Evolutionary conservation across 768 basidiomycete genomes (phyloP).

Genomic region (Boletus reticulatus): DNA sequence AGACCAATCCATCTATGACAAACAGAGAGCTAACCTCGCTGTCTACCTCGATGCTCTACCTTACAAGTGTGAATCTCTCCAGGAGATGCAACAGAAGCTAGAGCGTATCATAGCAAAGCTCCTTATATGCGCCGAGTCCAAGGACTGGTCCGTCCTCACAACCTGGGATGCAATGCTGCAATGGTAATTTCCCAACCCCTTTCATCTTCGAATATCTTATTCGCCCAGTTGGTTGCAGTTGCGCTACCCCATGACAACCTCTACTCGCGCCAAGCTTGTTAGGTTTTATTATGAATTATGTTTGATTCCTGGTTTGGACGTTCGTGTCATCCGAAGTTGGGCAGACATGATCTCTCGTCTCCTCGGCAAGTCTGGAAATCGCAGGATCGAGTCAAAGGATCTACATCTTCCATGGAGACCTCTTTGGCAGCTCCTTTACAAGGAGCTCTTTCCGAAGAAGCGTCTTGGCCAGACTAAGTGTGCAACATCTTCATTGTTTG

Average conservation of each 20-base stretch:
- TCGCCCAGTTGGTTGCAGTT: constrained; percentile 69
- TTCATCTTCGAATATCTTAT: constrained; percentile 3
- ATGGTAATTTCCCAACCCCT: constrained; percentile 46
- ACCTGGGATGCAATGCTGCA: constrained; percentile 81
- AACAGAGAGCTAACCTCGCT: constrained; percentile 58
- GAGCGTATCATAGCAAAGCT: constrained; percentile 70
- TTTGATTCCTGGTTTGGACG: constrained; percentile 72
- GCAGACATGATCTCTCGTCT: constrained; percentile 76
- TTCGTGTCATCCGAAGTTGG: constrained; percentile 70
- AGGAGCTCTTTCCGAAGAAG: constrained; percentile 73
- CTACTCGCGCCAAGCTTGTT: constrained; percentile 70
- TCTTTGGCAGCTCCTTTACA: constrained; percentile 71
- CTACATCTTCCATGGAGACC: constrained; percentile 72
- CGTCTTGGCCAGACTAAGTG: constrained; percentile 59
- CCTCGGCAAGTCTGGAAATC: constrained; percentile 63
- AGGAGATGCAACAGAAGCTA: constrained; percentile 69
- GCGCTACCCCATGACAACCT: constrained; percentile 72
- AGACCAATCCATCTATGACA: constrained; percentile 47
- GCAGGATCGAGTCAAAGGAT: constrained; percentile 66
- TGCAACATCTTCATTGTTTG: constrained; percentile 21
- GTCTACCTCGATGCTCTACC: constrained; percentile 68
- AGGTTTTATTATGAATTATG: constrained; percentile 76
- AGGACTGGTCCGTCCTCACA: constrained; percentile 71
- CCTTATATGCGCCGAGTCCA: constrained; percentile 64
- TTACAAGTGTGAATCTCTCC: constrained; percentile 67